These are phyloP conservation scores for Blepharisma stoltei DNA, from an alignment of 73 alveolate genomes.

Conservation along the genomic window DNA sequence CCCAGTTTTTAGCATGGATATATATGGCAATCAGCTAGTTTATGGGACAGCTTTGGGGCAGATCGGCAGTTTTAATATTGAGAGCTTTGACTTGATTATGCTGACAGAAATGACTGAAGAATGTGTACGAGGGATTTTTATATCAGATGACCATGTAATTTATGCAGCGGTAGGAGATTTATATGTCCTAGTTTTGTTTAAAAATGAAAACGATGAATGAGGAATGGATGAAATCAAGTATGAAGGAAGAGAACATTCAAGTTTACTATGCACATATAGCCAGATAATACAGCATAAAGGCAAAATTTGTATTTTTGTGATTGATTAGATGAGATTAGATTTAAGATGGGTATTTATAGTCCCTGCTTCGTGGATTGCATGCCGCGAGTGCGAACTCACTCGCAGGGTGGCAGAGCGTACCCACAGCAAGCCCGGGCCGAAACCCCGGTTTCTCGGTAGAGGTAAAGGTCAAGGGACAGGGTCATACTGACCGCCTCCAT, in stretches of 20 bases:
- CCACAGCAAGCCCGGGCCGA: too few species aligned
- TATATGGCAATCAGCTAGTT: neutral
- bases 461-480: too few species aligned
- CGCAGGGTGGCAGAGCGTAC: too few species aligned
- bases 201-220: neutral
- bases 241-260: neutral
- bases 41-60: conserved; percentile 26
- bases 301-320: neutral
- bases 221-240: neutral
- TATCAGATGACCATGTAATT: neutral
- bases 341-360: too few species aligned
- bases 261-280: neutral
- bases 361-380: too few species aligned
- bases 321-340: too few species aligned
- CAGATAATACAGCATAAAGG: conserved; percentile 17
- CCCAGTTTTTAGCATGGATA: conserved; percentile 5
- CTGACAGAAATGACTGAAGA: conserved; percentile 24
- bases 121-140: neutral
- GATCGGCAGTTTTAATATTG: neutral
- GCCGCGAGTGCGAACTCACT: too few species aligned
- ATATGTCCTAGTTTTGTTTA: neutral
- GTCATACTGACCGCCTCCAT: too few species aligned
- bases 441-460: too few species aligned
- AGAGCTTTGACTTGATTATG: neutral
- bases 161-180: conserved; percentile 21